Conservation (phyloP, 2,329 filamentous ascomycete species). For the Aspergillus versicolor region DNA sequence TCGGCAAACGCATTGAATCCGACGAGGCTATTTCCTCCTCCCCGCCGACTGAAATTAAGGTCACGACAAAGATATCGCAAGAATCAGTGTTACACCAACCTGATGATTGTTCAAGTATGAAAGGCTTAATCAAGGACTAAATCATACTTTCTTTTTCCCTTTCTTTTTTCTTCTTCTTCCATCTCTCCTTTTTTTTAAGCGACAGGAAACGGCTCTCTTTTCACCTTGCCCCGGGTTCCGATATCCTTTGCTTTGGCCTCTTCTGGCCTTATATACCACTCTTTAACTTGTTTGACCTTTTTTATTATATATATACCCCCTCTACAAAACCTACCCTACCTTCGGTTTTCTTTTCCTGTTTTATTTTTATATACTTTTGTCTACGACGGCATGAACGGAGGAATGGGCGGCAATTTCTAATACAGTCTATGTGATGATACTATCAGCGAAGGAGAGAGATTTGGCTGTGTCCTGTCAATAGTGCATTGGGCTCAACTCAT, state of each 20-base stretch:
- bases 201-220: not conserved
- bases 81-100: conserved; percentile 13
- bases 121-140: conserved; percentile 21
- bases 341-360: not conserved
- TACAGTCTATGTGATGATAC: not conserved
- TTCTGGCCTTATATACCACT: not conserved
- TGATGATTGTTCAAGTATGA: conserved; percentile 25
- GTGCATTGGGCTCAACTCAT: not conserved
- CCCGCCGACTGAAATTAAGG: conserved; percentile 24
- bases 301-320: not conserved
- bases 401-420: not conserved
- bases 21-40: not conserved
- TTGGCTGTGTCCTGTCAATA: not conserved
- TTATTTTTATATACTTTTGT: not conserved
- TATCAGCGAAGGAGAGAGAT: not conserved
- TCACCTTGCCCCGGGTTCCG: not conserved
- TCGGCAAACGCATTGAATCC: not conserved
- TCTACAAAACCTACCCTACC: not conserved
- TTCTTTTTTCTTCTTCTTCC: not conserved
- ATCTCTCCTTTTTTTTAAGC: not conserved
- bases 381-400: not conserved
- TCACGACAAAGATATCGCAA: conserved; percentile 28
- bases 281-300: not conserved
- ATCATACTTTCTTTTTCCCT: not conserved
- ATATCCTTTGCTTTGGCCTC: not conserved